Conservation (phyloP, 2,329 filamentous ascomycete species). For the Alternaria rosae region DNA sequence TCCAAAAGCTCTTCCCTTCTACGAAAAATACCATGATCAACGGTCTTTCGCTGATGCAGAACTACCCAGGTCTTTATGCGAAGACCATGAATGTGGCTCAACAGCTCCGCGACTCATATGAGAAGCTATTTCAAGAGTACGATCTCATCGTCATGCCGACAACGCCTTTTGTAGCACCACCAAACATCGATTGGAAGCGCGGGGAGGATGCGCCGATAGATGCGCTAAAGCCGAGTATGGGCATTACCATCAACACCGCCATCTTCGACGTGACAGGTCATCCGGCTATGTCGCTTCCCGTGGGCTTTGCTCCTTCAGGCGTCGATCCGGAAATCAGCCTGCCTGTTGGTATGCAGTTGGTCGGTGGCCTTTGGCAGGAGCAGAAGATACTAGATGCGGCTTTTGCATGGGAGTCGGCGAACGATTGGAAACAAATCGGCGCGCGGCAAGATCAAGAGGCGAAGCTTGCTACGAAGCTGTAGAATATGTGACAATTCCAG, state of each 20-base stretch:
- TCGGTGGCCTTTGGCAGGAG: conserved; percentile 50
- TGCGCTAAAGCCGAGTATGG: conserved; percentile 39
- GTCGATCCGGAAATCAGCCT: conserved; percentile 34
- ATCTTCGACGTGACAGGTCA: conserved; percentile 44
- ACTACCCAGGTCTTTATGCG: conserved; percentile 50
- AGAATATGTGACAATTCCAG: neutral
- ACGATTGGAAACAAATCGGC: conserved; percentile 34
- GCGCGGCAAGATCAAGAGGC: neutral
- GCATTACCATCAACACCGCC: conserved; percentile 38
- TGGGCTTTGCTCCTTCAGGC: conserved; percentile 33
- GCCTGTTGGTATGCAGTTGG: conserved; percentile 52
- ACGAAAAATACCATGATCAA: conserved; percentile 59
- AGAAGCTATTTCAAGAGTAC: conserved; percentile 44
- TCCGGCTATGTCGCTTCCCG: conserved; percentile 39
- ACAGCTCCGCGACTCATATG: conserved; percentile 50
- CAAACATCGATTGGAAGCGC: conserved; percentile 32
- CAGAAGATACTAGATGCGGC: conserved; percentile 38
- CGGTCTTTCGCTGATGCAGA: conserved; percentile 50
- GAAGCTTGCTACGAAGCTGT: conserved; percentile 24
- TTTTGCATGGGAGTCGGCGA: conserved; percentile 38
- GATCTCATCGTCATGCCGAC: conserved; percentile 55
- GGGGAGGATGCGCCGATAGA: conserved; percentile 40
- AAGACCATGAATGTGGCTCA: conserved; percentile 54
- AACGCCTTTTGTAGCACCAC: conserved; percentile 35
- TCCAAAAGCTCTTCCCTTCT: conserved; percentile 57